These are phyloP conservation scores for Colletotrichum sp. DNA, from an alignment of 2,329 filamentous ascomycete genomes.

Conservation along the genomic window DNA sequence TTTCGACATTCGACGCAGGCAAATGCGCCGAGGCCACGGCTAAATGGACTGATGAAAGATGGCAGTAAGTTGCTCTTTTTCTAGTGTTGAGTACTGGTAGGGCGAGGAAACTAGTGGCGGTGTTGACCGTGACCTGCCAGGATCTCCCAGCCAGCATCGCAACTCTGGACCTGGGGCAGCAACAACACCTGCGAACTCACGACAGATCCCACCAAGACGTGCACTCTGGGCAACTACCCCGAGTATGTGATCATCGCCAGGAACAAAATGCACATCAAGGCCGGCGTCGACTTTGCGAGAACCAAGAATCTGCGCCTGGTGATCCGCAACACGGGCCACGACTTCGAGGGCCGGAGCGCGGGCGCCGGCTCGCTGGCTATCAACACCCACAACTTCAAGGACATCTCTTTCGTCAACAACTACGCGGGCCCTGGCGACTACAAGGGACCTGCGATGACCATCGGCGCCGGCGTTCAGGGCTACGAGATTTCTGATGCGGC, in stretches of 20 bases:
- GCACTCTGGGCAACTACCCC: slow-evolving; percentile 44
- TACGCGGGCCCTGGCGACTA: slow-evolving; percentile 45
- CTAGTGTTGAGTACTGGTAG: rapidly evolving
- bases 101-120: not conserved
- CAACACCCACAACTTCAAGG: slow-evolving; percentile 62
- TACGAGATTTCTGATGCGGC: slow-evolving; percentile 49
- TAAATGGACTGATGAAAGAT: slow-evolving; percentile 38
- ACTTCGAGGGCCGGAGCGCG: slow-evolving; percentile 63
- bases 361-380: slow-evolving; percentile 63
- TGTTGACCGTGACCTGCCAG: slow-evolving; percentile 22
- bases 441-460: slow-evolving; percentile 53
- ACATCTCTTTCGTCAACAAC: slow-evolving; percentile 42
- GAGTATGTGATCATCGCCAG: slow-evolving; percentile 34
- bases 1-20: slow-evolving; percentile 40
- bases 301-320: slow-evolving; percentile 54
- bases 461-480: slow-evolving; percentile 58
- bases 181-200: slow-evolving; percentile 46
- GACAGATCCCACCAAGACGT: slow-evolving; percentile 33
- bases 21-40: slow-evolving; percentile 35
- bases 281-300: slow-evolving; percentile 34
- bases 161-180: slow-evolving; percentile 46
- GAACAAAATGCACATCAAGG: slow-evolving; percentile 28
- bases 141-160: slow-evolving; percentile 31
- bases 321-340: slow-evolving; percentile 63
- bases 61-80: slow-evolving; percentile 35